Base-by-base conservation (phyloP, 1,139 yeast species). In the Geotrichum carabidarum region DNA sequence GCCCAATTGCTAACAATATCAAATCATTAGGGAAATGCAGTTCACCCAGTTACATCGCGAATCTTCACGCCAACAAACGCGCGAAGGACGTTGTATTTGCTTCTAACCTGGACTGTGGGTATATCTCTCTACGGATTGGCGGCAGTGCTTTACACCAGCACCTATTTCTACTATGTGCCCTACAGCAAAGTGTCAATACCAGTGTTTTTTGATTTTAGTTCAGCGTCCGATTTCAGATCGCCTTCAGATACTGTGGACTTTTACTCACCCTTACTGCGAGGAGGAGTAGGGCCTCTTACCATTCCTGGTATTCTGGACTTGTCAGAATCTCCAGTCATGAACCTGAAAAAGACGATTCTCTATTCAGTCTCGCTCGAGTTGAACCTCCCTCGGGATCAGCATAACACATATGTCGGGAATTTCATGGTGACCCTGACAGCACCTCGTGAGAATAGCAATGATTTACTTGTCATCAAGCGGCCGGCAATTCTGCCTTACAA, bases 361-460 rank as follows among this genome's bases (percentile, higher is more conserved):
- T 71, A 71, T 54, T 51, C 59, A 27, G 59, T 71, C 12, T 57
- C 57, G 4, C 60, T 71, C 9, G 60, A 58, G 32, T 60, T 72
- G 32, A 60, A 56, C 30, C 53, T 71, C 47, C 75, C 74, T 1
- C 60, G 71, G 30, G 61, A 63, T 31, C 53, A 51, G 2, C 58
- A 60, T 45, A 72, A 72, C 56, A 58, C 57, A 37, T 59, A 59
- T n/a, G 43, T 64, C 36, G 74, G 74, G 35, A 71, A 71, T 56
- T 71, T 72, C 57, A 65, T 67, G 65, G 62, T 67, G 22, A 42
- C 51, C 8, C 22, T 51, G 9, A 3, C 51, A 50, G 17, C 27
- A 12, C 34, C 40, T 55, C 18, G 31, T 12, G 18, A 47, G 49
- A 43, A 43, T 18, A 6, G 14, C 56, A 7, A 48, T 44, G 7